Conservation (phyloP, 371 early-diverging fungal species). For the Furculomyces boomerangus region DNA sequence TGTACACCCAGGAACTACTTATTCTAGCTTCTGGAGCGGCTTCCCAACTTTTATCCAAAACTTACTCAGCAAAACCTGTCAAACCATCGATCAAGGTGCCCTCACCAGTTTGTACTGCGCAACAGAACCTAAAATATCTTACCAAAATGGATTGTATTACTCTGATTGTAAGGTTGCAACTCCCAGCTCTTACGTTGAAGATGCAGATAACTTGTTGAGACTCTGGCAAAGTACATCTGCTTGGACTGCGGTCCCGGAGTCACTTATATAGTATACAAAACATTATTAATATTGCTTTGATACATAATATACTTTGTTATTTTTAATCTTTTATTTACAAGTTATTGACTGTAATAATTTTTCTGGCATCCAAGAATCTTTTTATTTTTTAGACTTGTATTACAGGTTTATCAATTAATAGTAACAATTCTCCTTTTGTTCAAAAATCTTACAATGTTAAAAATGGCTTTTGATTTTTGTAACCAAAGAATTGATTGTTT, state of each 20-base stretch:
- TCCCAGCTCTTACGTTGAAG: slow-evolving; percentile 13
- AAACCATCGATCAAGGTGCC: slow-evolving; percentile 13
- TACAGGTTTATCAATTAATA: too few species aligned
- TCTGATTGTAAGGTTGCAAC: slow-evolving; percentile 16
- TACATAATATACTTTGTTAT: too few species aligned
- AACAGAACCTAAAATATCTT: slow-evolving; percentile 8
- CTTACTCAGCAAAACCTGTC: slow-evolving; percentile 13
- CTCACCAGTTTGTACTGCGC: slow-evolving; percentile 20
- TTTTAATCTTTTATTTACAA: too few species aligned
- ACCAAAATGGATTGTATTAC: slow-evolving; percentile 16
- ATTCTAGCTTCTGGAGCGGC: slow-evolving; percentile 18
- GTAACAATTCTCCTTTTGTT: too few species aligned
- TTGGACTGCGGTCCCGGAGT: slow-evolving; percentile 5
- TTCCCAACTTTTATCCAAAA: slow-evolving; percentile 18
- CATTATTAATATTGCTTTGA: too few species aligned
- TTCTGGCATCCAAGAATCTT: too few species aligned
- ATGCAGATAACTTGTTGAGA: slow-evolving; percentile 5
- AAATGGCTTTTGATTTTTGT: too few species aligned
- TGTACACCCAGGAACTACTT: slow-evolving; percentile 22
- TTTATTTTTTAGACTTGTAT: too few species aligned
- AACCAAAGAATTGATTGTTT: too few species aligned
- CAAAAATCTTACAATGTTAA: too few species aligned
- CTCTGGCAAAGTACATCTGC: slow-evolving; percentile 19
- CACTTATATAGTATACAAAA: too few species aligned
- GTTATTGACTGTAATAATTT: too few species aligned